A percentile compares a stretch with the other conserved stretches of the same genome.
Evolutionary conservation across 805 yeast genomes (phyloP).

Genomic region (Zygosaccharomyces siamensis): DNA sequence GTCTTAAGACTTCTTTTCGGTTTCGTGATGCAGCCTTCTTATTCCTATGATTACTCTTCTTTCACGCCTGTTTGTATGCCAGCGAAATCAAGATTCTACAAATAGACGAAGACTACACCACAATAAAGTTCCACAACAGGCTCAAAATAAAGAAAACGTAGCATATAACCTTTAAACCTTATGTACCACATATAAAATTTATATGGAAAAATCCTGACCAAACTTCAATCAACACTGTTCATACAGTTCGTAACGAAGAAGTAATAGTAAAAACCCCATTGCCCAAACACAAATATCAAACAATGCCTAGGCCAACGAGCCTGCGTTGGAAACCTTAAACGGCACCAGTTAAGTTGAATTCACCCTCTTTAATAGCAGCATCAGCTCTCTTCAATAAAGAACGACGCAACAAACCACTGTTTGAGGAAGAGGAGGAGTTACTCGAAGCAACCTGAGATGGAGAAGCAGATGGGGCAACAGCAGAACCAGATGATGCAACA

Average conservation of each 20-base stretch:
- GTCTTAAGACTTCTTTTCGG: not conserved
- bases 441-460: not conserved
- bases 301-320: slow-evolving; percentile 5
- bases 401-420: not conserved
- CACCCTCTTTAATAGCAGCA: not conserved
- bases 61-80: not conserved
- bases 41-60: no score
- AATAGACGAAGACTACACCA: no score
- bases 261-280: not conserved
- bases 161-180: slow-evolving; percentile 1
- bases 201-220: not conserved
- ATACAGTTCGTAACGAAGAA: not conserved
- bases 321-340: slow-evolving; percentile 5
- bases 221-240: not conserved
- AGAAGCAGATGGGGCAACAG: not conserved
- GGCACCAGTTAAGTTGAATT: not conserved
- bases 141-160: not conserved
- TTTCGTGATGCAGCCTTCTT: not conserved
- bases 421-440: not conserved
- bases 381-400: not conserved
- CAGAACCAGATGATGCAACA: slow-evolving; percentile 2
- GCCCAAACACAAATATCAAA: not conserved
- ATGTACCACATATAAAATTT: not conserved
- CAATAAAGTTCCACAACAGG: not conserved
- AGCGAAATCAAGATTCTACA: no score